phyloP scores from a whole-genome alignment of 441 rosid species.

The Pelargonium citronellum region DNA sequence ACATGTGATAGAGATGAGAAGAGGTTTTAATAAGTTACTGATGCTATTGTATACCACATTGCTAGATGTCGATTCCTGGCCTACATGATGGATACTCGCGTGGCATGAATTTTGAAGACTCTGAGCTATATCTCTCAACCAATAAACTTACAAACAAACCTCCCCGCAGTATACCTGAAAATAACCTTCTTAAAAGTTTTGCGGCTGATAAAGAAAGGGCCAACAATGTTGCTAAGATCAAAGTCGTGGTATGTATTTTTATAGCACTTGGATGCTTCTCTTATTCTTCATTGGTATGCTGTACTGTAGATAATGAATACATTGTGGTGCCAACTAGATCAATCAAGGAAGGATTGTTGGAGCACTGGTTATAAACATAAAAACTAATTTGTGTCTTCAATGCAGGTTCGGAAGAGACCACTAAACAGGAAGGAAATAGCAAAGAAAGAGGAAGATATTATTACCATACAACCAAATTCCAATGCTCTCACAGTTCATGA shows the following conservation, averaged over 20 bases:
- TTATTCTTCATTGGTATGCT: neutral
- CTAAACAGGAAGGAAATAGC: constrained; percentile 87
- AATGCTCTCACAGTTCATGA: constrained; percentile 83
- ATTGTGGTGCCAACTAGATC: neutral
- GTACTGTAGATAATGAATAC: neutral
- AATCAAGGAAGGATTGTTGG: neutral
- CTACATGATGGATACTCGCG: constrained; percentile 51
- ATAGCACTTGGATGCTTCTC: constrained; percentile 1
- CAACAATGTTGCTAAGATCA: constrained; percentile 90
- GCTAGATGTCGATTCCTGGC: constrained; percentile 55
- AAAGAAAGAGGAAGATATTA: constrained; percentile 87
- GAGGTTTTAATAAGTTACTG: neutral
- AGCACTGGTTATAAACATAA: neutral
- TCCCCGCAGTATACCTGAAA: constrained; percentile 50
- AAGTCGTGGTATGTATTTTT: constrained; percentile 80
- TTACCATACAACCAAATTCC: constrained; percentile 48
- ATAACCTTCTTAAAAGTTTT: constrained; percentile 58
- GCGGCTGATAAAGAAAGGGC: constrained; percentile 77
- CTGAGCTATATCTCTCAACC: constrained; percentile 49
- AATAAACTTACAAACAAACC: constrained; percentile 59
- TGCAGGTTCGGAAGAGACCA: constrained; percentile 94
- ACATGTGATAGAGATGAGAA: neutral
- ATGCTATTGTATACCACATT: neutral
- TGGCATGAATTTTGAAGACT: constrained; percentile 76
- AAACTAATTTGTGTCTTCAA: constrained; percentile 20